These are phyloP conservation scores for Lactifluus echinatus DNA, from an alignment of 768 basidiomycete genomes.

Conservation along the genomic window DNA sequence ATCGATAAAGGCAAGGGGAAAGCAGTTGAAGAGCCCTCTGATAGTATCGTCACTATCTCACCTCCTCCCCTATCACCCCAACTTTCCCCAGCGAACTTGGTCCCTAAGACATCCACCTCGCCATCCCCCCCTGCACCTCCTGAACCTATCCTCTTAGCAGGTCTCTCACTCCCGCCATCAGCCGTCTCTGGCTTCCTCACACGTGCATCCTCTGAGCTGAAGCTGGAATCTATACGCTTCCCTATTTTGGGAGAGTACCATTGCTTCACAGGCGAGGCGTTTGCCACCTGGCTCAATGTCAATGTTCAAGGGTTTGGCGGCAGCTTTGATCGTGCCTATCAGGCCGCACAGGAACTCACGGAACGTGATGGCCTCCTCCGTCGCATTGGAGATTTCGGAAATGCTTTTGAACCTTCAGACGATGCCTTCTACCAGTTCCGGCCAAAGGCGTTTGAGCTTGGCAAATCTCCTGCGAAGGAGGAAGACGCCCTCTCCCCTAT, in stretches of 20 bases:
- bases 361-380: conserved; percentile 51
- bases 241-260: conserved; percentile 78
- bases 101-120: conserved; percentile 29
- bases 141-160: conserved; percentile 63
- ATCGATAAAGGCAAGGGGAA: conserved; percentile 83
- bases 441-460: conserved; percentile 64
- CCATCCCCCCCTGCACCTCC: conserved; percentile 35
- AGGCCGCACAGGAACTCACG: conserved; percentile 48
- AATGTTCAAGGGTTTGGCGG: conserved; percentile 74
- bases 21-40: conserved; percentile 36
- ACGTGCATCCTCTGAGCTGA: conserved; percentile 65
- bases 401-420: conserved; percentile 66
- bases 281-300: conserved; percentile 74
- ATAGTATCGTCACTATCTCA: conserved; percentile 34
- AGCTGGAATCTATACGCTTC: conserved; percentile 61
- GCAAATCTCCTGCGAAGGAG: conserved; percentile 27
- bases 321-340: conserved; percentile 69
- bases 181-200: conserved; percentile 61
- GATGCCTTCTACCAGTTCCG: conserved; percentile 83
- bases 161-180: conserved; percentile 55
- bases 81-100: conserved; percentile 37
- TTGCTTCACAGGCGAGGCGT: conserved; percentile 84
- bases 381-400: conserved; percentile 75
- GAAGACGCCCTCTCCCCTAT: conserved; percentile 25
- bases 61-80: conserved; percentile 60